Evolutionary conservation across 2,329 filamentous ascomycete species (phyloP), one percentile per base, ranked within the genome.

Genomic region (Calonectria honghensis): DNA sequence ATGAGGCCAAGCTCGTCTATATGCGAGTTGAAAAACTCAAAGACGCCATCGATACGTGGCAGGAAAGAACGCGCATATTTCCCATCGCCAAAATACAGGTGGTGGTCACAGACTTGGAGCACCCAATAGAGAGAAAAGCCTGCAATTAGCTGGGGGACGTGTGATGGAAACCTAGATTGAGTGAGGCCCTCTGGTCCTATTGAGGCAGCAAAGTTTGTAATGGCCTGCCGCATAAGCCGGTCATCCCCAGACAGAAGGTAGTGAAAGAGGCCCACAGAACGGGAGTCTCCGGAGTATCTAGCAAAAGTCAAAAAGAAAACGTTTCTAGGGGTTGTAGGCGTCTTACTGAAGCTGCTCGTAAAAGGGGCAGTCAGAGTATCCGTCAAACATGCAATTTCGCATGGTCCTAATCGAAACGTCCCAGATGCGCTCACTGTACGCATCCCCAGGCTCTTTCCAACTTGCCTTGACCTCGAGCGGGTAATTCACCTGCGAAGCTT

Each of bases 81-180:
- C 0, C 57, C 78, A 70, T 86, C 85, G 5, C 82, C 83, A 67
- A 85, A 86, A 73, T 81, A 83, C 10, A 82, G 72, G 67, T 83
- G 80, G 66, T 87, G 85, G 72, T 86, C 85, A 50, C 78, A 81
- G 0, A 86, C 77, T 69, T 81, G 81, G 20, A 83, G 76, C 14
- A 85, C 79, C 85, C 84, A 86, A 77, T 82, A 86, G 0, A 86
- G 81, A 1, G 84, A 82, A 70, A 86, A 86, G 16, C 79, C 79
- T n/a, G 84, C 81, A 63, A 86, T 86, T 54, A 85, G 79, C 66
- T 85, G 84, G 3, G 80, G 80, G 0, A 81, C 79, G 57, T 85
- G 84, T 0, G 84, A 84, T 6, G 85, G 85, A 51, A 83, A 81
- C 2, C 85, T 83, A 16, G 82, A 84, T 63, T 82, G 81, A 0